phyloP scores from a whole-genome alignment of 2,329 filamentous ascomycete species.

The Penicillium sp. region DNA sequence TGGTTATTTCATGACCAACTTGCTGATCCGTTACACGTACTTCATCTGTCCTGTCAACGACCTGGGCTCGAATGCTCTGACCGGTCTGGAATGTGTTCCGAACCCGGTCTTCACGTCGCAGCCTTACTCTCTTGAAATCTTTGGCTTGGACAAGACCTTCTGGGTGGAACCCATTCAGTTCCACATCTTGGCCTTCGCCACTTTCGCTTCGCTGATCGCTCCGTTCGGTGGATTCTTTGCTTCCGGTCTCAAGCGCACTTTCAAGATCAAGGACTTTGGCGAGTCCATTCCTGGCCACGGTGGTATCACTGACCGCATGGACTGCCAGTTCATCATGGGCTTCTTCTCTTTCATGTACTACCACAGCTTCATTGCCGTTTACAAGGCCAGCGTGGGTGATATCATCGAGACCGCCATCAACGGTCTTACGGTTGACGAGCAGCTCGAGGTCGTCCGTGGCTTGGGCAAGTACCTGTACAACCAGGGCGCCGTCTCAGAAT shows the following conservation, averaged over 20 bases:
- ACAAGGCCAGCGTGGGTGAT: conserved; percentile 79
- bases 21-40: conserved; percentile 89
- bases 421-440: conserved; percentile 82
- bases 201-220: conserved; percentile 93
- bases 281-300: conserved; percentile 97
- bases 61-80: conserved; percentile 88
- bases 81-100: conserved; percentile 81
- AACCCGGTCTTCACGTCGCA: conserved; percentile 88
- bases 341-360: conserved; percentile 99
- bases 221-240: conserved; percentile 99
- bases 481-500: conserved; percentile 57
- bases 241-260: conserved; percentile 93
- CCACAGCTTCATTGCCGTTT: conserved; percentile 89
- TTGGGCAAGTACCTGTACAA: conserved; percentile 64
- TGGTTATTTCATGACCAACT: conserved; percentile 74
- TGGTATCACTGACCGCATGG: conserved; percentile 98
- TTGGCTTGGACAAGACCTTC: conserved; percentile 70
- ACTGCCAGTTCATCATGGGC: conserved; percentile 99
- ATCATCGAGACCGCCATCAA: conserved; percentile 91
- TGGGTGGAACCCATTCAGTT: conserved; percentile 86
- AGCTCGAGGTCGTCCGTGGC: conserved; percentile 72
- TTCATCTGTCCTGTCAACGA: conserved; percentile 98
- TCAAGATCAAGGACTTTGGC: conserved; percentile 99
- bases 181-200: conserved; percentile 84
- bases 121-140: conserved; percentile 69